Conservation (phyloP, 176 grass and related monocot species). For the Hyparrhenia diplandra region DNA sequence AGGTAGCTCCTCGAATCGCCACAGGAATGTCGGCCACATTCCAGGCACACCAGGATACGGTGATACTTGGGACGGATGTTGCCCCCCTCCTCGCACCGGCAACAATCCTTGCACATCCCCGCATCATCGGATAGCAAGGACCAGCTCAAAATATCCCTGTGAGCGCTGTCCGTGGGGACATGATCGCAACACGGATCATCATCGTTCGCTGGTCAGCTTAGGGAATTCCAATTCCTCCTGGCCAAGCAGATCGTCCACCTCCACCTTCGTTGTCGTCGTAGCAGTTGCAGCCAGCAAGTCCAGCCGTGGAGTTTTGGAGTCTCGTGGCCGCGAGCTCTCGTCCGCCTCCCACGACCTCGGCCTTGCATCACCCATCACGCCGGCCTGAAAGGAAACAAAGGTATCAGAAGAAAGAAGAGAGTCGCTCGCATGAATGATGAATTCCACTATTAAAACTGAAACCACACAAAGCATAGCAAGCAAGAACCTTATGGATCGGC, state of each 20-base stretch:
- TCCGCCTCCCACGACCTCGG: background rate
- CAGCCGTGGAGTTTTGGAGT: background rate
- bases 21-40: conserved; percentile 48
- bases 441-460: background rate
- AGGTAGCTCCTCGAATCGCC: background rate
- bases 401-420: background rate
- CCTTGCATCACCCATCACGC: background rate
- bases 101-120: conserved; percentile 25
- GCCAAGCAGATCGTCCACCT: background rate
- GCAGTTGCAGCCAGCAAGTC: background rate
- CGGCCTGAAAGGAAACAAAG: background rate
- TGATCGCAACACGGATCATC: background rate
- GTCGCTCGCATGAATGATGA: background rate
- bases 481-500: background rate
- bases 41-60: conserved; percentile 56
- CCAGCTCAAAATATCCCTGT: background rate
- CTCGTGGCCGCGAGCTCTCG: background rate
- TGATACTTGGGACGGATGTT: background rate
- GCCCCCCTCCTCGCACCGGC: conserved; percentile 2
- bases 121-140: background rate
- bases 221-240: background rate
- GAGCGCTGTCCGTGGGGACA: background rate
- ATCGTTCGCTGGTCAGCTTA: background rate
- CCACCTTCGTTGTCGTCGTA: background rate
- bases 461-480: background rate